A percentile compares a stretch with the other conserved stretches of the same genome.
phyloP scores from a whole-genome alignment of 2,329 filamentous ascomycete genomes.

The Lasiodiplodia hormozganensis region DNA sequence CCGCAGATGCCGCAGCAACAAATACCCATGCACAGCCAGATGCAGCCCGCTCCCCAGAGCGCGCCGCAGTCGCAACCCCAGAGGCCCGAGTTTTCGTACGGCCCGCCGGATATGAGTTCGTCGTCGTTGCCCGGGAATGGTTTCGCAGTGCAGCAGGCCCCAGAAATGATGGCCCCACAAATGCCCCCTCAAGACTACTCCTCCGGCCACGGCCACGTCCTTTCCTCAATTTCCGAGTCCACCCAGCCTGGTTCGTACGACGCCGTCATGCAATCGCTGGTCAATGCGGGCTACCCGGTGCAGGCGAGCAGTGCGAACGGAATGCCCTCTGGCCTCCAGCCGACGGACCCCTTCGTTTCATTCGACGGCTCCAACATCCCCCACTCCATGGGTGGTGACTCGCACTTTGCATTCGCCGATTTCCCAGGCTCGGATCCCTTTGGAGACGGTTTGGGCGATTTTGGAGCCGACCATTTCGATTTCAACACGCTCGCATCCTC shows the following conservation, averaged over 20 bases:
- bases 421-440: conserved; percentile 39
- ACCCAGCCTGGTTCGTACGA: conserved; percentile 31
- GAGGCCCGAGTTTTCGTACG: conserved; percentile 17
- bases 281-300: conserved; percentile 40
- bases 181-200: conserved; percentile 21
- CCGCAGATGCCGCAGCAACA: conserved; percentile 20
- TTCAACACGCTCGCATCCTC: conserved; percentile 38
- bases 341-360: conserved; percentile 37
- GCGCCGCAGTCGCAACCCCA: conserved; percentile 20
- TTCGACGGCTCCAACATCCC: conserved; percentile 38
- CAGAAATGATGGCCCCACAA: conserved; percentile 24
- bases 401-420: conserved; percentile 29
- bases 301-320: conserved; percentile 37
- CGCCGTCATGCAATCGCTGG: conserved; percentile 44
- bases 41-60: conserved; percentile 18
- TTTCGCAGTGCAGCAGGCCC: conserved; percentile 24
- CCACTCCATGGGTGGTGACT: conserved; percentile 36
- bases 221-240: conserved; percentile 29
- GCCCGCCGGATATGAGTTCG: conserved; percentile 44
- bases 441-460: conserved; percentile 39
- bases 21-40: conserved; percentile 13
- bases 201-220: conserved; percentile 21
- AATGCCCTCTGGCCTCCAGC: conserved; percentile 27
- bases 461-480: conserved; percentile 35
- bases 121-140: conserved; percentile 40